phyloP scores from a whole-genome alignment of 2,329 filamentous ascomycete genomes.

The Fusarium nygamai region DNA sequence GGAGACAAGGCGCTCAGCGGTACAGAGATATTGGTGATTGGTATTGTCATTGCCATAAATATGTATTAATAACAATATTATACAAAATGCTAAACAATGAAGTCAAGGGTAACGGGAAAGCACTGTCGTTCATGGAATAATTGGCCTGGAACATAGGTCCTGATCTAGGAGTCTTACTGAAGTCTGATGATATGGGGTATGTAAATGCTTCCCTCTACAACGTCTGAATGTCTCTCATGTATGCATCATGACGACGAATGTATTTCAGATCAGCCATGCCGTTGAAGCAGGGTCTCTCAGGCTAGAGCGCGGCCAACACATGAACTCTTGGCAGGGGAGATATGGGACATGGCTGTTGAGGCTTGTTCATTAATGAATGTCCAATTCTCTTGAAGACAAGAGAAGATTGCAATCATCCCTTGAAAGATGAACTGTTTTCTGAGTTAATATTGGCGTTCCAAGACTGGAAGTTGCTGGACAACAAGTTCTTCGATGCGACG shows the following conservation, averaged over 20 bases:
- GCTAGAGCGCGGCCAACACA: background rate
- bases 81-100: background rate
- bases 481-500: background rate
- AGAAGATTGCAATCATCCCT: background rate
- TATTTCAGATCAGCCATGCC: conserved; percentile 7
- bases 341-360: conserved; percentile 22
- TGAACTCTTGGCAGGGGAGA: conserved; percentile 30
- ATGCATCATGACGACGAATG: conserved; percentile 11
- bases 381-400: background rate
- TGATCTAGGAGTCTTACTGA: background rate
- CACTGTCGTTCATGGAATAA: background rate
- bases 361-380: conserved; percentile 1
- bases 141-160: background rate
- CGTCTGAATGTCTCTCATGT: conserved; percentile 5
- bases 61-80: background rate
- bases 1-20: conserved; percentile 1
- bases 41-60: background rate
- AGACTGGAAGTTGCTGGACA: background rate
- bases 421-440: background rate
- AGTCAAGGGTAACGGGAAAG: conserved; percentile 2
- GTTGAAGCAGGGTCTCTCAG: conserved; percentile 1
- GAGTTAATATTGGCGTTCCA: background rate
- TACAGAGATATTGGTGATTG: conserved; percentile 1
- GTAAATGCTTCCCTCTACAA: background rate
- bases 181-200: background rate